phyloP scores from a whole-genome alignment of 441 rosid genomes.

The Kokia cookei region DNA sequence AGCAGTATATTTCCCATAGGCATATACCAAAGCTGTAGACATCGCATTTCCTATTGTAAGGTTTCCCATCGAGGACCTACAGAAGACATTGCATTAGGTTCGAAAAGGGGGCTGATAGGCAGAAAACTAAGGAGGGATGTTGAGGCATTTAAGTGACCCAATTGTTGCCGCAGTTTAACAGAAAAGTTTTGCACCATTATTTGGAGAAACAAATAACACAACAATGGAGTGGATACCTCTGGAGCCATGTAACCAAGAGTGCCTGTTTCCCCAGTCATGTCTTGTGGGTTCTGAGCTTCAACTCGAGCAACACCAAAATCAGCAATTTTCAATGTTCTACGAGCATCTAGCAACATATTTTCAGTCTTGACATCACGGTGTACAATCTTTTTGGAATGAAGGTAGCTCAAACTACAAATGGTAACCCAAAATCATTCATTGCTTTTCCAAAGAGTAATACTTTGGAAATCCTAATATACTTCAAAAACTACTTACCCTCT shows the following conservation, averaged over 20 bases:
- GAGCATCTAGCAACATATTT: conserved; percentile 51
- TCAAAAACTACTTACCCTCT: conserved; percentile 39
- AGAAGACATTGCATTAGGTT: conserved; percentile 5
- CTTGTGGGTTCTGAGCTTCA: conserved; percentile 69
- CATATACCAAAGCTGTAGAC: conserved; percentile 73
- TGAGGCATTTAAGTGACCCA: not conserved
- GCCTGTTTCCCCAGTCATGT: conserved; percentile 78
- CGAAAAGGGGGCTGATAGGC: not conserved
- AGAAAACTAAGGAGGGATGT: not conserved
- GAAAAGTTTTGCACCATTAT: not conserved
- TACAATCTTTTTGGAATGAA: conserved; percentile 56
- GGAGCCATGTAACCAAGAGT: conserved; percentile 83
- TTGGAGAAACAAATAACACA: not conserved
- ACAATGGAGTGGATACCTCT: conserved; percentile 35
- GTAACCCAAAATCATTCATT: not conserved
- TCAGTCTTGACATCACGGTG: conserved; percentile 67
- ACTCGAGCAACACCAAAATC: conserved; percentile 73
- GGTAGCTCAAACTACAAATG: conserved; percentile 44
- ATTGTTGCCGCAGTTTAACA: not conserved
- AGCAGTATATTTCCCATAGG: conserved; percentile 71
- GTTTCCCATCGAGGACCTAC: conserved; percentile 67
- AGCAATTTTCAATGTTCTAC: conserved; percentile 46
- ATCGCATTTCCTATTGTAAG: conserved; percentile 67
- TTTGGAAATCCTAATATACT: not conserved
- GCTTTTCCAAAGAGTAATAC: not conserved